Evolutionary conservation across 2,329 filamentous ascomycete genomes (phyloP).

Genomic region (Allantophomopsis cytisporea): DNA sequence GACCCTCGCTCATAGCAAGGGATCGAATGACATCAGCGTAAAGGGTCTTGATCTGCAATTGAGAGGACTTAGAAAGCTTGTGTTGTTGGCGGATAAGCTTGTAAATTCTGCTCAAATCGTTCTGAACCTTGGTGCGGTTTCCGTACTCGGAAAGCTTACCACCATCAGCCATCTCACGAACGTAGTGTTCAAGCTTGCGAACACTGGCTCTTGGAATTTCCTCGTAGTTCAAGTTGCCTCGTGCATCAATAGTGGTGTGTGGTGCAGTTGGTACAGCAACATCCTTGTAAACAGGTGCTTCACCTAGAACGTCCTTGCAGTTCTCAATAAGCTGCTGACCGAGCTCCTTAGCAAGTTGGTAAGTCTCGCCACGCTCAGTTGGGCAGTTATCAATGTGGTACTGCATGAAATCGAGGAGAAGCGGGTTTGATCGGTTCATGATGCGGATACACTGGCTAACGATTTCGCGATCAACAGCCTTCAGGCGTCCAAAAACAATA

Average conservation of each 20-base stretch:
- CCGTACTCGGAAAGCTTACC: constrained; percentile 98
- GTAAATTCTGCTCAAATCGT: constrained; percentile 88
- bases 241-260: constrained; percentile 80
- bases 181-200: constrained; percentile 95
- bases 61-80: constrained; percentile 90
- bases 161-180: constrained; percentile 95
- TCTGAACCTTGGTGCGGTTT: constrained; percentile 95
- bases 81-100: constrained; percentile 98
- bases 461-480: constrained; percentile 91
- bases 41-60: constrained; percentile 89
- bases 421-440: constrained; percentile 97
- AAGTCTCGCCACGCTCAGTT: constrained; percentile 91
- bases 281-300: constrained; percentile 88
- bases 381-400: constrained; percentile 99
- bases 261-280: constrained; percentile 86
- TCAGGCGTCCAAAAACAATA: constrained; percentile 90
- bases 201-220: constrained; percentile 79
- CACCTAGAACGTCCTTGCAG: constrained; percentile 80
- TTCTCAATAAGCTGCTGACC: constrained; percentile 92
- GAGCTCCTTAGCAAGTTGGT: constrained; percentile 92
- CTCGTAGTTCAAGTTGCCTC: constrained; percentile 84
- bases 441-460: constrained; percentile 97
- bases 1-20: constrained; percentile 92
- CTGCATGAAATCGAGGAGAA: constrained; percentile 96
- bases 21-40: constrained; percentile 93